Conservation (phyloP, 2,329 filamentous ascomycete species). For the Aspergillus sp. region DNA sequence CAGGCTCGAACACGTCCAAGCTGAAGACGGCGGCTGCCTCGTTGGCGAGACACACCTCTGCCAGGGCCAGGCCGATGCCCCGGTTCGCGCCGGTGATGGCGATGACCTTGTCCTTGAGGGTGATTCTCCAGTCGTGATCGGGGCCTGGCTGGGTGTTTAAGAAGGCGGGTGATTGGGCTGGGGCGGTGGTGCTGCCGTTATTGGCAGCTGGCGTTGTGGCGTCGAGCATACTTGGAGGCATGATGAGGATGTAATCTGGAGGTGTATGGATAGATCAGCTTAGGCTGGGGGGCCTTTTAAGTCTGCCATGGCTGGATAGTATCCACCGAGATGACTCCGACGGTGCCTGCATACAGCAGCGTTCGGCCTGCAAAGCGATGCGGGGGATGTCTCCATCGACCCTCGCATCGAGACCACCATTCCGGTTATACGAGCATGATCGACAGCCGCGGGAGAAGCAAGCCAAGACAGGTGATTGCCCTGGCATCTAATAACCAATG, state of each 20-base stretch:
- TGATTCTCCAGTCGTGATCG: conserved; percentile 46
- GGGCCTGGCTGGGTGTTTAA: conserved; percentile 40
- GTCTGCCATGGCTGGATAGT: too few relatives aligned
- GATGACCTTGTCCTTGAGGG: conserved; percentile 39
- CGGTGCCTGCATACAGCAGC: too few relatives aligned
- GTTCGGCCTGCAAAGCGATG: not conserved
- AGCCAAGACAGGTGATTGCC: too few relatives aligned
- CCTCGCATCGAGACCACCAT: conserved; percentile 1
- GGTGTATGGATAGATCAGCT: too few relatives aligned
- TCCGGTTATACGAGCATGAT: not conserved
- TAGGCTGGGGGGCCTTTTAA: not conserved
- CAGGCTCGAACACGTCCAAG: conserved; percentile 38
- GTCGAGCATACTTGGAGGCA: not conserved
- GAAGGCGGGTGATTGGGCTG: conserved; percentile 19
- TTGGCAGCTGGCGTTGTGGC: not conserved
- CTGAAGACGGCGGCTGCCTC: conserved; percentile 40
- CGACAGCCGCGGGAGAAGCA: not conserved
- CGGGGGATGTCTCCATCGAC: too few relatives aligned
- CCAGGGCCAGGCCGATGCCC: conserved; percentile 48
- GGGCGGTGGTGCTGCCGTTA: not conserved
- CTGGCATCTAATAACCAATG: too few relatives aligned
- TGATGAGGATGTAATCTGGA: not conserved
- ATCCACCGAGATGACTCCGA: too few relatives aligned
- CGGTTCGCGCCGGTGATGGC: conserved; percentile 33
- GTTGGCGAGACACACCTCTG: conserved; percentile 48